Evolutionary conservation across 139 green algal genomes (phyloP).

Genomic region (Chlamydomonas asymmetrica): DNA sequence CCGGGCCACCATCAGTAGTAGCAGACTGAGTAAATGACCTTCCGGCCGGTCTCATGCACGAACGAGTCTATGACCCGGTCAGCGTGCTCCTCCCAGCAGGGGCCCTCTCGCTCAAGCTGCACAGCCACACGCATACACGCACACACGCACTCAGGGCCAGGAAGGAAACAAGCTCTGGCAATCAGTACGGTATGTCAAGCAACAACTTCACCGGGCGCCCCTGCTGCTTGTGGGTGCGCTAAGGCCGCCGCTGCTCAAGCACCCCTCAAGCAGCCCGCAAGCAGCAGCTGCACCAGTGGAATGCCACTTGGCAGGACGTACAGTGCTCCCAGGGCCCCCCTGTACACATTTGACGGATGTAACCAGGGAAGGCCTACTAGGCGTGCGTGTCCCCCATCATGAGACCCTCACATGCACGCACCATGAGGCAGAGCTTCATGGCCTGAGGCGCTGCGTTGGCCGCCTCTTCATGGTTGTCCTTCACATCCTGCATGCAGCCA

Average conservation of each 20-base stretch:
- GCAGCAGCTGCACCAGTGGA: not conserved
- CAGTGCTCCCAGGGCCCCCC: no score
- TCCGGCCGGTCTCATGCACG: conserved; percentile 49
- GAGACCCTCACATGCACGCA: conserved; percentile 18
- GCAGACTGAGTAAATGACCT: conserved; percentile 72
- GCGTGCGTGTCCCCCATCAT: no score
- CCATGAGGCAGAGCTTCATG: conserved; percentile 75
- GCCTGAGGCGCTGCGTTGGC: conserved; percentile 72
- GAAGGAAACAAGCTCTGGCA: not conserved
- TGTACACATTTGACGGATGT: no score
- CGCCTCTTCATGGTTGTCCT: conserved; percentile 84
- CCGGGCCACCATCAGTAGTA: conserved; percentile 62
- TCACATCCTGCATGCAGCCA: conserved; percentile 77
- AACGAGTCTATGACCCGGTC: conserved; percentile 71
- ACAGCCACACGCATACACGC: not conserved
- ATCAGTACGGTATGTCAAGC: not conserved
- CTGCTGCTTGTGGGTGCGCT: not conserved
- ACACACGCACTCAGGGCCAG: not conserved
- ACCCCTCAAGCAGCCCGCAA: not conserved
- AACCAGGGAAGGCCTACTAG: no score
- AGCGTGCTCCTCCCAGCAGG: conserved; percentile 69
- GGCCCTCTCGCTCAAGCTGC: conserved; percentile 56
- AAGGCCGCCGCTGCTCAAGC: not conserved
- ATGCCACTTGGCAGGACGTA: not conserved
- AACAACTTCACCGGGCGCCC: not conserved